Evolutionary conservation across 805 yeast species (phyloP).

Genomic region (Diddensiella transvaalensis): DNA sequence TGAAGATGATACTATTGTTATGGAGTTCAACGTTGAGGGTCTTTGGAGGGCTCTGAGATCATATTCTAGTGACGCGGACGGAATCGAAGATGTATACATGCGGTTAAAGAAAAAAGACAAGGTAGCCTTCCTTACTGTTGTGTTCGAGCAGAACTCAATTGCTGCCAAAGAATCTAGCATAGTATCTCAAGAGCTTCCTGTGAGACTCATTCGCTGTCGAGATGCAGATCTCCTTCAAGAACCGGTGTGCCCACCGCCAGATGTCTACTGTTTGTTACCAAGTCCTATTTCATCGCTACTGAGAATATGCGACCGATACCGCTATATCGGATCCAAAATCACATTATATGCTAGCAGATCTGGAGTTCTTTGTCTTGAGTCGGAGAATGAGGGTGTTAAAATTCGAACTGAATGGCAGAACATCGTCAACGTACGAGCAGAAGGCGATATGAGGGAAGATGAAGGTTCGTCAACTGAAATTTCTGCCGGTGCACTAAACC

Average conservation of each 20-base stretch:
- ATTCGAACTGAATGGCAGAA: constrained; percentile 30
- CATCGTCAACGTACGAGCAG: constrained; percentile 6
- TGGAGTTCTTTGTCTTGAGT: constrained; percentile 25
- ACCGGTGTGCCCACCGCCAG: constrained; percentile 57
- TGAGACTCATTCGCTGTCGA: constrained; percentile 53
- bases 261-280: constrained; percentile 49
- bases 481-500: constrained; percentile 9
- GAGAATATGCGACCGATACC: constrained; percentile 33
- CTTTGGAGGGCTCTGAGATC: constrained; percentile 54
- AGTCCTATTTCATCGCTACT: constrained; percentile 34
- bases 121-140: constrained; percentile 52
- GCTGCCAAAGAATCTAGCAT: constrained; percentile 33
- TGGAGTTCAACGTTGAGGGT: constrained; percentile 63
- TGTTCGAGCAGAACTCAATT: constrained; percentile 58
- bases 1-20: constrained; percentile 50
- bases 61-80: constrained; percentile 43
- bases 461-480: not conserved
- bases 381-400: constrained; percentile 25
- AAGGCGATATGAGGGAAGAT: constrained; percentile 4
- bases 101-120: constrained; percentile 32
- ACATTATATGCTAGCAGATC: constrained; percentile 20
- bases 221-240: constrained; percentile 54
- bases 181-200: constrained; percentile 51
- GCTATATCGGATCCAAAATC: constrained; percentile 25
- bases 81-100: constrained; percentile 26